Evolutionary conservation across 1,139 yeast genomes (phyloP), one percentile per base, ranked within the genome.

Genomic region (Candida sanyaensis): DNA sequence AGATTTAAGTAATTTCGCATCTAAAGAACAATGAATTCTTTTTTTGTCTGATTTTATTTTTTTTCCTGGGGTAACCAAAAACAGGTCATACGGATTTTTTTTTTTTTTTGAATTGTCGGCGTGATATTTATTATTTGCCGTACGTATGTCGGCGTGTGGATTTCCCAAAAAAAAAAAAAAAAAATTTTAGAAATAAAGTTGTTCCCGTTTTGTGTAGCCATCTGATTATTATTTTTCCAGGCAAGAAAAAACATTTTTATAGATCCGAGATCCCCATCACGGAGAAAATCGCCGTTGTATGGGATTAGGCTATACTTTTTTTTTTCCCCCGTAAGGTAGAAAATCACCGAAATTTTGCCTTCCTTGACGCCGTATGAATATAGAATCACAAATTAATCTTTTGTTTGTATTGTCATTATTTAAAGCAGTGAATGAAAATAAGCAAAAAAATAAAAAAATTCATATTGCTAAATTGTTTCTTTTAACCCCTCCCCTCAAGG

Each of bases 251-350:
- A 17, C n/a, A n/a, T 30, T 30, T 12, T 8, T 23, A 32, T 32
- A 32, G 21, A 21, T 34, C 38, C 38, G 38, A 34, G 38, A 34
- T 34, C 38, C 21, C 38, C 38, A 34, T 21, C 28, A 6, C 28
- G 28, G 28, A 26, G 21, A 17, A 17, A 17, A 17, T 17, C 21
- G 21, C 21, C 21, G 21, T 17, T 17, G 21, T 17, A n/a, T n/a
- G n/a, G n/a, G n/a, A n/a, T n/a, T n/a, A n/a, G n/a, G 3, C 21
- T 17, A 17, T 17, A n/a, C n/a, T 17, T 17, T 17, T 17, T 17
- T 17, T 17, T 11, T 34, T 34, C 21, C 38, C 13, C 38, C 38
- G 27, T 34, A 24, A 11, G 28, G 5, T 10, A 27, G 27, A 34
- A 34, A 34, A 23, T 24, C n/a, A n/a, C 12, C 5, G 10, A 23